phyloP scores from a whole-genome alignment of 163 green algal genomes.

The Chlorella variabilis region DNA sequence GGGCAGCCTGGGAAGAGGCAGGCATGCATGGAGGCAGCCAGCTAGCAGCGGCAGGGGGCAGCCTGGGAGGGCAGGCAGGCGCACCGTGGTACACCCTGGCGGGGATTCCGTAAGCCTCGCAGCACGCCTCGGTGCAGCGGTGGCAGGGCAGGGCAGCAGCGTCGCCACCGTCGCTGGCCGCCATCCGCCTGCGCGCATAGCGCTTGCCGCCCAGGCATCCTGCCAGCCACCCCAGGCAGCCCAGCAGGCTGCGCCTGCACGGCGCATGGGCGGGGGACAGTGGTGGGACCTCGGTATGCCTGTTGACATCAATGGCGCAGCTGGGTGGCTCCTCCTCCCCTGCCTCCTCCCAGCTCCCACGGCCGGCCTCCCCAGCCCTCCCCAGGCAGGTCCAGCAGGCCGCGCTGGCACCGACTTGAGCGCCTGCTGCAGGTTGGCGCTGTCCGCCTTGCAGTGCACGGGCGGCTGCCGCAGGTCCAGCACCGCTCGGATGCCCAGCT shows the following conservation, averaged over 20 bases:
- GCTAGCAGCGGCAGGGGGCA: neutral
- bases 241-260: no score
- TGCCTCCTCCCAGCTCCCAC: neutral
- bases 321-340: no score
- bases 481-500: constrained; percentile 20
- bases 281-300: no score
- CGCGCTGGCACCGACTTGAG: neutral
- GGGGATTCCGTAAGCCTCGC: constrained; percentile 37
- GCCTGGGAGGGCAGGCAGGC: neutral
- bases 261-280: no score
- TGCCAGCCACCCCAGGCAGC: constrained; percentile 2
- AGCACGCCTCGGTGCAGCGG: constrained; percentile 30
- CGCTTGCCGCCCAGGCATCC: neutral
- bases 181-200: neutral
- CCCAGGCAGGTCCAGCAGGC: neutral
- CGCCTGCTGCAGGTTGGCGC: constrained; percentile 18
- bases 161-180: neutral
- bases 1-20: no score
- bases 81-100: constrained; percentile 49
- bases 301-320: no score
- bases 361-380: no score
- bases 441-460: constrained; percentile 36
- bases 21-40: neutral
- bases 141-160: constrained; percentile 30
- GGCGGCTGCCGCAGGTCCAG: constrained; percentile 48